A percentile compares a stretch with the other conserved stretches of the same genome.
Conservation (phyloP, 2,329 filamentous ascomycete species). For the Aureobasidium sp. region DNA sequence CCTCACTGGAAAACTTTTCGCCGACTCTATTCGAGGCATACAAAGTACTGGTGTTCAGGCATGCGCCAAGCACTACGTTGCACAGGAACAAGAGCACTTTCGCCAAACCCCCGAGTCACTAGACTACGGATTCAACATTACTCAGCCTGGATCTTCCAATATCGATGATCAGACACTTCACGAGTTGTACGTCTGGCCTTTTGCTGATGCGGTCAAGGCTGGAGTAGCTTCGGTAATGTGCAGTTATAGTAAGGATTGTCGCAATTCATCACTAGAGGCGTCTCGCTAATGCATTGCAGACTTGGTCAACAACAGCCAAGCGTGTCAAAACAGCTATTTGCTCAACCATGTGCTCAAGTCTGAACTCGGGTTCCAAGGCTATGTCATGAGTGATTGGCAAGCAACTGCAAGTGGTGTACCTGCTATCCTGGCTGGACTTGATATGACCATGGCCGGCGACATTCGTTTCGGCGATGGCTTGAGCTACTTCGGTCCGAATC, state of each 20-base stretch:
- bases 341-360: conserved; percentile 62
- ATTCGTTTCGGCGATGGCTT: conserved; percentile 20
- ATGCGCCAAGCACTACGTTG: conserved; percentile 49
- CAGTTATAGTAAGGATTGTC: conserved; percentile 19
- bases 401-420: conserved; percentile 57
- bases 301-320: conserved; percentile 69
- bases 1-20: conserved; percentile 37
- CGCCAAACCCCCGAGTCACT: conserved; percentile 28
- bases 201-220: conserved; percentile 53
- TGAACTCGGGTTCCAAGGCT: conserved; percentile 63
- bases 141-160: conserved; percentile 54
- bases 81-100: conserved; percentile 54
- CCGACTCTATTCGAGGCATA: conserved; percentile 35
- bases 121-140: conserved; percentile 33
- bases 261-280: too few relatives aligned
- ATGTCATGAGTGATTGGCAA: conserved; percentile 60
- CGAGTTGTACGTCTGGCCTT: conserved; percentile 55
- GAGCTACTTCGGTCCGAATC: conserved; percentile 23
- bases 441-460: conserved; percentile 60
- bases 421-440: conserved; percentile 54
- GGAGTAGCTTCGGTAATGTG: conserved; percentile 55
- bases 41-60: conserved; percentile 37
- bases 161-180: conserved; percentile 53
- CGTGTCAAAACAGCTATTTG: conserved; percentile 51
- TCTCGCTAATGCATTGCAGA: background rate